Evolutionary conservation across 1,284 basidiomycete genomes (phyloP).

Genomic region (Microbotryum saponariae): DNA sequence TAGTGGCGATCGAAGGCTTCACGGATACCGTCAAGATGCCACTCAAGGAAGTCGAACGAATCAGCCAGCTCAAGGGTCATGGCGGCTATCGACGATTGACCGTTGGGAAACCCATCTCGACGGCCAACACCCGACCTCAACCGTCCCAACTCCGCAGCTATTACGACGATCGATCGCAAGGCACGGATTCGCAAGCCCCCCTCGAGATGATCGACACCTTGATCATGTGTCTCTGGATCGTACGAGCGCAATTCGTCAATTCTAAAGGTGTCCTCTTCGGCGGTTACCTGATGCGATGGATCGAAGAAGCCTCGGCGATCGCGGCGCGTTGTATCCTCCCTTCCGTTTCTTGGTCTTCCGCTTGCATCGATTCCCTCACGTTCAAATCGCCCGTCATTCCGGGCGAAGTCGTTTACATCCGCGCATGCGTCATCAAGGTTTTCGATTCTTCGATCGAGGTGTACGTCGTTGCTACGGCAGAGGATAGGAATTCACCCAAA

Average conservation of each 20-base stretch:
- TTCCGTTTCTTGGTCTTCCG: constrained; percentile 17
- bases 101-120: neutral
- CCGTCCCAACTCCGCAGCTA: neutral
- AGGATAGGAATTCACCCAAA: constrained; percentile 22
- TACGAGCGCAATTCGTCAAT: constrained; percentile 32
- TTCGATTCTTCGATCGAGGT: constrained; percentile 29
- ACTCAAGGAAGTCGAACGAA: constrained; percentile 13
- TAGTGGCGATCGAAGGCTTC: constrained; percentile 29
- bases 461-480: constrained; percentile 24
- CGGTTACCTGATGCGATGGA: constrained; percentile 31
- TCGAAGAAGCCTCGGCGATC: constrained; percentile 24
- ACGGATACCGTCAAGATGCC: constrained; percentile 23
- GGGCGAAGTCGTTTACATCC: constrained; percentile 22
- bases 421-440: constrained; percentile 25
- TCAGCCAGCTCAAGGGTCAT: neutral
- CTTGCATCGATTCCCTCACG: constrained; percentile 31
- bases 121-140: neutral
- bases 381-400: constrained; percentile 25
- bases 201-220: constrained; percentile 28
- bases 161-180: neutral
- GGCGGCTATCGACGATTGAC: constrained; percentile 16
- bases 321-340: constrained; percentile 19
- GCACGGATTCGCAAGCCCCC: constrained; percentile 1
- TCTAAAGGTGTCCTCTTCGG: constrained; percentile 32
- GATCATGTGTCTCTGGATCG: constrained; percentile 30